Evolutionary conservation across 805 yeast genomes (phyloP), one percentile per base, ranked within the genome.

Genomic region (Komagataella phaffii): DNA sequence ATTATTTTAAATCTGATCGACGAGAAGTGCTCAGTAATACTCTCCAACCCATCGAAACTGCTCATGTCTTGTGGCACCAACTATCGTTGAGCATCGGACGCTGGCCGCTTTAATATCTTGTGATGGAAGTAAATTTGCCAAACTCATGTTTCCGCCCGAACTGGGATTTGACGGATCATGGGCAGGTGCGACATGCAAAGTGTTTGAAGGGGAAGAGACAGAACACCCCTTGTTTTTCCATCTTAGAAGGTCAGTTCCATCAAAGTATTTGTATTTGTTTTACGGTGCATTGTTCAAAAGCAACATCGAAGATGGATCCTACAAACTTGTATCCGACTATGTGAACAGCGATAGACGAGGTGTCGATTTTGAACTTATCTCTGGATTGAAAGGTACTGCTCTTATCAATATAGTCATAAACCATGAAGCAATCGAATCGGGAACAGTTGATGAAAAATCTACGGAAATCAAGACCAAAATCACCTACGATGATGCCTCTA

Each of bases 401-500:
- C 57, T 90, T 7, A 76, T 85, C 18, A 91, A 91, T 63, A 69
- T 76, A 4, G 96, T 90, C 3, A 55, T 66, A 6, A 85, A 85
- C 57, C 64, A 75, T 0, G 65, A 69, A 1, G 75, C 74, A 7
- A n/a, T 49, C 6, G 40, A 30, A 10, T 30, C 40, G 5, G 18
- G n/a, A 6, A 2, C 17, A 21, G 75, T 76, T 3, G 44, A 44
- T 7, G 44, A 51, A 0, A 54, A 55, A 1, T 56, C 53, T 3
- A 63, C 59, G 6, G 56, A 59, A 1, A 64, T 91, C 53, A 81
- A 80, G 62, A 76, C 96, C 0, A 75, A 71, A 64, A 86, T 90
- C 51, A 79, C 97, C 0, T 88, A 83, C 61, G 88, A 88, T 64
- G 97, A 93, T 65, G 99, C 96, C 52, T 87, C 91, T 3, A 81